Conservation (phyloP, 176 grass and related monocot genomes). For the bread wheat (Triticum aestivum) region DNA sequence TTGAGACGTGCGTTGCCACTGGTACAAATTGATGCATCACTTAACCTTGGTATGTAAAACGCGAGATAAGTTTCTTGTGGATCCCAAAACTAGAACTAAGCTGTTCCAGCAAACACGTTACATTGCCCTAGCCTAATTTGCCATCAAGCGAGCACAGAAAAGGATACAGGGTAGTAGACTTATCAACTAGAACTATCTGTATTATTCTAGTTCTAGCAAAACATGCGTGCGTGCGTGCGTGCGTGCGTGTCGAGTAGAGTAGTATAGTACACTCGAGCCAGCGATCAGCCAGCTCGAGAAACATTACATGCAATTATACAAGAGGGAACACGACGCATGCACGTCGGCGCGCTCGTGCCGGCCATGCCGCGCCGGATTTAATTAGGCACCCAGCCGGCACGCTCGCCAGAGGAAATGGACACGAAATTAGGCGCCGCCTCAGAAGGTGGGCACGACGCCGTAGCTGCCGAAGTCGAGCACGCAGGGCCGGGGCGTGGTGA, state of each 20-base stretch:
- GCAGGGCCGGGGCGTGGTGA: constrained; percentile 13
- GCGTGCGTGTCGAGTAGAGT: background rate
- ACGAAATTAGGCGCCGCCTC: background rate
- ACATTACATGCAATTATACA: constrained; percentile 23
- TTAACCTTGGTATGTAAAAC: background rate
- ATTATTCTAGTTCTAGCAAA: constrained; percentile 31
- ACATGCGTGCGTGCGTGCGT: constrained; percentile 28
- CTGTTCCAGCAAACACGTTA: constrained; percentile 46
- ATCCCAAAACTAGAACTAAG: constrained; percentile 22
- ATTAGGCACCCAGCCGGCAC: background rate
- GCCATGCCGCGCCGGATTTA: background rate
- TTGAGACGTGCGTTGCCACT: too few relatives aligned
- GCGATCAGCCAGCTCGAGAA: constrained; percentile 2
- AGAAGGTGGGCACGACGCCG: constrained; percentile 71
- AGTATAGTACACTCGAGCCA: background rate
- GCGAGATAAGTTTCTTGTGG: background rate
- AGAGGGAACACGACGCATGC: background rate
- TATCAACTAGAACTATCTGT: constrained; percentile 5
- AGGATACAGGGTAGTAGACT: background rate
- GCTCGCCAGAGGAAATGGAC: background rate
- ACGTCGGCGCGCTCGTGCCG: background rate
- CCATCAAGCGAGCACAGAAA: constrained; percentile 1
- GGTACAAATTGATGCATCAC: too few relatives aligned
- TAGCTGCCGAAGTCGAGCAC: constrained; percentile 59
- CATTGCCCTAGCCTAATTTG: background rate